Percentiles rank a stretch among this genome's conserved stretches.
phyloP scores from a whole-genome alignment of 805 yeast species.

The Candida ficus region DNA sequence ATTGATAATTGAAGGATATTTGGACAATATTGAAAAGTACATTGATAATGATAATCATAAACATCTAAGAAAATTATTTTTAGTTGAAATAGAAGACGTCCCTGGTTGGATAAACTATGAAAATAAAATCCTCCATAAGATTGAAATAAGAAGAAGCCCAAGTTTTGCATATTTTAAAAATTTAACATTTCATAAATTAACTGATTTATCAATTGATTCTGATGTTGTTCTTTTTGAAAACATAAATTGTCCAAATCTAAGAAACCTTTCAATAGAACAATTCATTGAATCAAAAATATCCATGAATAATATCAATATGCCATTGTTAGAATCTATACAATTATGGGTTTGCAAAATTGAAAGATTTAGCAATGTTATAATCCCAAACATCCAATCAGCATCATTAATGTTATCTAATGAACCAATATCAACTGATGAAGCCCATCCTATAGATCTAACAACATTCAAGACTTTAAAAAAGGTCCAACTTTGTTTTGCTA shows the following conservation, averaged over 20 bases:
- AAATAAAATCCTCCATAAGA: neutral
- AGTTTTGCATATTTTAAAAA: slow-evolving; percentile 3
- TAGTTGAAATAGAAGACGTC: neutral
- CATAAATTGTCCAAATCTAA: slow-evolving; percentile 10
- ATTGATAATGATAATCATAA: no score
- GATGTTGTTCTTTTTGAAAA: slow-evolving; percentile 9
- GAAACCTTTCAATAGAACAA: slow-evolving; percentile 14
- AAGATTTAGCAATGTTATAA: slow-evolving; percentile 4
- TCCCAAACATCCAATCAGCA: slow-evolving; percentile 6
- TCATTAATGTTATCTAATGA: slow-evolving; percentile 18
- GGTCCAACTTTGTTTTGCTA: slow-evolving; percentile 14
- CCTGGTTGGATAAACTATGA: neutral
- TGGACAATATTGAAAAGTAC: no score
- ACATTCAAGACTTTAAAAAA: slow-evolving; percentile 8
- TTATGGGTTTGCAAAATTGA: neutral
- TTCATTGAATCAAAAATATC: slow-evolving; percentile 10
- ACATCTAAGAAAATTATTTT: no score
- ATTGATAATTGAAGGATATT: neutral
- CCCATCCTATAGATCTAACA: slow-evolving; percentile 8
- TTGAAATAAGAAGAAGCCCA: neutral
- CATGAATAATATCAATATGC: slow-evolving; percentile 6
- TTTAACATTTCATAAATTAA: slow-evolving; percentile 3
- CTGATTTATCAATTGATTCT: slow-evolving; percentile 8
- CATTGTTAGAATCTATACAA: neutral
- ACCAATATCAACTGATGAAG: slow-evolving; percentile 5